A percentile compares a stretch with the other conserved stretches of the same genome.
Evolutionary conservation across 768 basidiomycete genomes (phyloP).

Genomic region (Pleurotus tuber-regium): DNA sequence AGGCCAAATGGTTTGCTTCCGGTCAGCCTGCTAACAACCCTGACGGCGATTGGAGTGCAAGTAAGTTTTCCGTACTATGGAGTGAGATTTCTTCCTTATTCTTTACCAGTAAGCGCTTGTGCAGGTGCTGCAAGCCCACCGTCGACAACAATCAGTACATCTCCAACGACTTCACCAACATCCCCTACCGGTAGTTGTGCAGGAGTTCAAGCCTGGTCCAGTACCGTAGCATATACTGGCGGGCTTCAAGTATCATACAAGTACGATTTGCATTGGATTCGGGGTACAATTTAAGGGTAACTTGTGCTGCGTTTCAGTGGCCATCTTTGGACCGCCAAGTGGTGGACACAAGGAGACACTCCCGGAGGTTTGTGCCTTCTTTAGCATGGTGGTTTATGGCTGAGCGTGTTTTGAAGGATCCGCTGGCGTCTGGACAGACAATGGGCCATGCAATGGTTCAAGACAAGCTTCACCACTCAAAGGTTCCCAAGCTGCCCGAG

Average conservation of each 20-base stretch:
- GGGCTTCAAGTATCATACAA: constrained; percentile 50
- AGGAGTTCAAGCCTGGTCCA: constrained; percentile 52
- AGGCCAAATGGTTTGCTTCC: constrained; percentile 64
- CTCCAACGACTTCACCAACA: constrained; percentile 22
- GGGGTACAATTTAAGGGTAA: too few relatives aligned
- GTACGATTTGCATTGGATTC: too few relatives aligned
- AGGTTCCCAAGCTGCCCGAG: constrained; percentile 8
- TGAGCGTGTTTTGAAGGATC: constrained; percentile 32
- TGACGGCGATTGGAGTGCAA: constrained; percentile 62
- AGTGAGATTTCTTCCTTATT: background rate
- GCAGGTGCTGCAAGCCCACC: constrained; percentile 28
- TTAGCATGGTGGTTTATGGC: too few relatives aligned
- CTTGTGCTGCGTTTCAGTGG: constrained; percentile 26
- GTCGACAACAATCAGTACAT: constrained; percentile 13
- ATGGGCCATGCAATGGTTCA: constrained; percentile 45
- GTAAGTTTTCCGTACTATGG: constrained; percentile 32
- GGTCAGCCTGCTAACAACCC: constrained; percentile 43
- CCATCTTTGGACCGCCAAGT: constrained; percentile 48
- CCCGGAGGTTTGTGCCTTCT: constrained; percentile 45
- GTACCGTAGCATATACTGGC: constrained; percentile 43
- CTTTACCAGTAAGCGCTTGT: constrained; percentile 51
- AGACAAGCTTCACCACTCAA: constrained; percentile 19
- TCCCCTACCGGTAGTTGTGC: constrained; percentile 40
- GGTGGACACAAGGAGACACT: constrained; percentile 59
- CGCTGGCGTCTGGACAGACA: constrained; percentile 54